Evolutionary conservation across 129 eudicot species (phyloP).

Genomic region (Mikania micrantha): DNA sequence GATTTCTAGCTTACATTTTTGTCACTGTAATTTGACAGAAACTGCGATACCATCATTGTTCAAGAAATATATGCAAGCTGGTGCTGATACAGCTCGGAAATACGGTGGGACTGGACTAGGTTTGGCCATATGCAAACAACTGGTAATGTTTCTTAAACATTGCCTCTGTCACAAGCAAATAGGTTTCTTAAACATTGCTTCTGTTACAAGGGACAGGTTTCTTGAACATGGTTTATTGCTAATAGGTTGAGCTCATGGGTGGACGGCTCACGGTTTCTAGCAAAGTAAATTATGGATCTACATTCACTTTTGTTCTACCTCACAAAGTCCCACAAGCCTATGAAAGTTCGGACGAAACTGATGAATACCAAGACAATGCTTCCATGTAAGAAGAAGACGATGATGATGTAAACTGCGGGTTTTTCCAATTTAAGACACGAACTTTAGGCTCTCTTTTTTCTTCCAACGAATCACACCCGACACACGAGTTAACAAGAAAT

Average conservation of each 20-base stretch:
- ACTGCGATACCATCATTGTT: constrained; percentile 69
- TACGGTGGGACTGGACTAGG: constrained; percentile 99
- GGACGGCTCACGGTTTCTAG: constrained; percentile 82
- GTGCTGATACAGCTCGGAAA: constrained; percentile 85
- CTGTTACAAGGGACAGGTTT: neutral
- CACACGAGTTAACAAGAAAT: constrained; percentile 33
- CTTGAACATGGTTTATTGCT: neutral
- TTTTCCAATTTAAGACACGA: constrained; percentile 67
- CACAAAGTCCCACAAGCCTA: constrained; percentile 55
- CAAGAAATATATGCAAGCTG: constrained; percentile 95
- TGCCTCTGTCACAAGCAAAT: neutral
- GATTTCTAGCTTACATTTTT: neutral
- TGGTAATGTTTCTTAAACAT: constrained; percentile 40
- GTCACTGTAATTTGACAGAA: constrained; percentile 33
- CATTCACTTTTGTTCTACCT: constrained; percentile 75
- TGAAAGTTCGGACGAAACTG: constrained; percentile 73
- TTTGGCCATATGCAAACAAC: constrained; percentile 89
- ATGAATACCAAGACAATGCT: constrained; percentile 58
- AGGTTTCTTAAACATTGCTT: neutral
- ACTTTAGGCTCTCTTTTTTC: constrained; percentile 52
- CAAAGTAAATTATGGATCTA: constrained; percentile 65
- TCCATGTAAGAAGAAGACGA: constrained; percentile 38
- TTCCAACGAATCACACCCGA: constrained; percentile 39
- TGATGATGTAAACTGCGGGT: constrained; percentile 54
- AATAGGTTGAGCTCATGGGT: constrained; percentile 95